Percentiles rank a stretch among this genome's conserved stretches.
phyloP scores from a whole-genome alignment of 2,329 filamentous ascomycete species.

The Parastagonospora nodorum region DNA sequence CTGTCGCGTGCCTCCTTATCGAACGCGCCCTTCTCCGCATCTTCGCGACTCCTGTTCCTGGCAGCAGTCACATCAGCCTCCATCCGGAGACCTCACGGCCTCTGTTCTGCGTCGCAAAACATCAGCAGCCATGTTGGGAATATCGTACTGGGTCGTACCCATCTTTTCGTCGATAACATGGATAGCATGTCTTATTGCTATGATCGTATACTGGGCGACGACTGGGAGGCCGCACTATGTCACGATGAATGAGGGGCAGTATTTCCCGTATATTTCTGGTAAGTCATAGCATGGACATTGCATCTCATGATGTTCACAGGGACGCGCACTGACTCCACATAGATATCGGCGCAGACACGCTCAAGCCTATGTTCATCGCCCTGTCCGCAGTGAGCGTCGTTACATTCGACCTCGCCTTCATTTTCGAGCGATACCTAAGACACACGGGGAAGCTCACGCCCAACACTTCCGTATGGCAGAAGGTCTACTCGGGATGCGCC shows the following conservation, averaged over 20 bases:
- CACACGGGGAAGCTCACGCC: slow-evolving; percentile 78
- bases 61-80: background rate
- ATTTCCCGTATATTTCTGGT: slow-evolving; percentile 75
- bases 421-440: slow-evolving; percentile 82
- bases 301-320: too few relatives aligned
- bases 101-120: background rate
- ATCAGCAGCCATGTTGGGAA: slow-evolving; percentile 34
- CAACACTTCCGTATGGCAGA: slow-evolving; percentile 70
- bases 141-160: slow-evolving; percentile 67
- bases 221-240: slow-evolving; percentile 62
- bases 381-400: slow-evolving; percentile 74
- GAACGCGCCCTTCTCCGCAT: slow-evolving; percentile 6
- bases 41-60: background rate
- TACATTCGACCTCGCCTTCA: slow-evolving; percentile 79
- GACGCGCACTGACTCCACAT: slow-evolving; percentile 24
- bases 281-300: slow-evolving; percentile 13
- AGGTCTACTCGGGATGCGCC: slow-evolving; percentile 63
- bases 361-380: slow-evolving; percentile 80
- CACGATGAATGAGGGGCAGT: slow-evolving; percentile 64
- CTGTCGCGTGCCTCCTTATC: slow-evolving; percentile 8
- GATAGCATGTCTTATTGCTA: slow-evolving; percentile 67
- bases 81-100: background rate
- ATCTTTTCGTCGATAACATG: slow-evolving; percentile 64
- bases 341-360: slow-evolving; percentile 63
- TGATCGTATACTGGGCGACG: slow-evolving; percentile 72